Base-by-base conservation (phyloP, 1,139 yeast species). In the Saccharomyces hybrid region DNA sequence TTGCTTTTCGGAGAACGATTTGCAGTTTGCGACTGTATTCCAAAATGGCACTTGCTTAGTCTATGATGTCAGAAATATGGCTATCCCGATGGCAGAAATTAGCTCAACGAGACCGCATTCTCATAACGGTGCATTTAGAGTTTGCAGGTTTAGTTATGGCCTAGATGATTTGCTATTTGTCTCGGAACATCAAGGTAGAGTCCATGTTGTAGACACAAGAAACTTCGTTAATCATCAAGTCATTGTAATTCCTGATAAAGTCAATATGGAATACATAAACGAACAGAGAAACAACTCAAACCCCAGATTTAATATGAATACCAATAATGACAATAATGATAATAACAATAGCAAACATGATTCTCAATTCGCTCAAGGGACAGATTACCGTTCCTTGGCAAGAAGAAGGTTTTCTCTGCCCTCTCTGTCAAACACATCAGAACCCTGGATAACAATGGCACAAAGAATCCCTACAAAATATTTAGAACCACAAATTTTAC, bases 111-210 rank as follows among this genome's bases (percentile, higher is more conserved):
- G 91, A 59, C 74, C 72, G 54, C 72, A 71, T 46, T 66, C 75
- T 3, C 76, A 77, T 42, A 73, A 72, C 57, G 81, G 82, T 14
- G 72, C 87, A 59, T 76, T 86, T 71, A 70, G 76, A 58, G 71
- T 65, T 32, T 66, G 91, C 66, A 82, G 80, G 65, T 88, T 88
- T 64, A 79, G 91, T 12, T 77, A 81, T 50, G 86, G 87, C 12
- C 76, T 85, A 27, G 90, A 85, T 63, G 96, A 90, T 69, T 71
- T 89, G 57, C 74, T 90, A 61, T 81, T 87, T 54, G 75, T 90
- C 1, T 80, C 88, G 54, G 97, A 90, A 68, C 96, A 90, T 64
- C 87, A 83, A 57, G 95, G 95, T 0, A 75, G 96, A 54, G 88
- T 90, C 2, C 97, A 90, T 71, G 75, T 89, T 53, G 75, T 90